phyloP scores from a whole-genome alignment of 2,329 filamentous ascomycete genomes.

The Aspergillus candidus region DNA sequence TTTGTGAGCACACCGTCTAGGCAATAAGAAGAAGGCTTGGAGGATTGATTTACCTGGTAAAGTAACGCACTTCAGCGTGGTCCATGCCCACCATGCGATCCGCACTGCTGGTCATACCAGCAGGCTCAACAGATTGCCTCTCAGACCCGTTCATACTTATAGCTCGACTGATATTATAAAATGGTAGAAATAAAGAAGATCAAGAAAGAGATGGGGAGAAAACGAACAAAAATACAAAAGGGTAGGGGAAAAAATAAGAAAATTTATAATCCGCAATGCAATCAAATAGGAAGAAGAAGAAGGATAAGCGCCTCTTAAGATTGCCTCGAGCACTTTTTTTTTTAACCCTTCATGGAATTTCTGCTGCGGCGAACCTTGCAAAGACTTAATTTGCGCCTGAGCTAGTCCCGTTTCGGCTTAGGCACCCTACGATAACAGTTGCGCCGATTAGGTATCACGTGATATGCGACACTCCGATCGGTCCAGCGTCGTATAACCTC shows the following conservation, averaged over 20 bases:
- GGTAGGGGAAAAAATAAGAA: background rate
- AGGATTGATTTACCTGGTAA: slow-evolving; percentile 68
- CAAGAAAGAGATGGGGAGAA: slow-evolving; percentile 1
- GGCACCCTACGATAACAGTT: too few relatives aligned
- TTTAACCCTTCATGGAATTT: slow-evolving; percentile 25
- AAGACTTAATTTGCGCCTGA: slow-evolving; percentile 9
- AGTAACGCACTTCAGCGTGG: slow-evolving; percentile 98
- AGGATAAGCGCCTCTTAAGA: slow-evolving; percentile 11
- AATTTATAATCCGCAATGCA: background rate
- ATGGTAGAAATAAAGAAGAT: background rate
- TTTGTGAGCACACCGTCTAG: slow-evolving; percentile 12
- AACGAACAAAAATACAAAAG: background rate
- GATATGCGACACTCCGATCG: too few relatives aligned
- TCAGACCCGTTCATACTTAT: slow-evolving; percentile 28
- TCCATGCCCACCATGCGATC: slow-evolving; percentile 58
- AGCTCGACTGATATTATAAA: background rate
- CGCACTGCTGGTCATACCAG: slow-evolving; percentile 36
- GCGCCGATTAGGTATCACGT: too few relatives aligned
- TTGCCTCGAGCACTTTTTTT: slow-evolving; percentile 19
- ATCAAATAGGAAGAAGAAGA: slow-evolving; percentile 4
- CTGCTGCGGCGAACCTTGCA: slow-evolving; percentile 11
- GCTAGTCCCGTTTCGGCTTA: slow-evolving; percentile 2
- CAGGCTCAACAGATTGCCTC: slow-evolving; percentile 16
- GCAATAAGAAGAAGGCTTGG: too few relatives aligned
- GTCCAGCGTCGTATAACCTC: too few relatives aligned